These are phyloP conservation scores for Theobroma grandiflorum DNA, from an alignment of 441 rosid genomes.

Conservation along the genomic window DNA sequence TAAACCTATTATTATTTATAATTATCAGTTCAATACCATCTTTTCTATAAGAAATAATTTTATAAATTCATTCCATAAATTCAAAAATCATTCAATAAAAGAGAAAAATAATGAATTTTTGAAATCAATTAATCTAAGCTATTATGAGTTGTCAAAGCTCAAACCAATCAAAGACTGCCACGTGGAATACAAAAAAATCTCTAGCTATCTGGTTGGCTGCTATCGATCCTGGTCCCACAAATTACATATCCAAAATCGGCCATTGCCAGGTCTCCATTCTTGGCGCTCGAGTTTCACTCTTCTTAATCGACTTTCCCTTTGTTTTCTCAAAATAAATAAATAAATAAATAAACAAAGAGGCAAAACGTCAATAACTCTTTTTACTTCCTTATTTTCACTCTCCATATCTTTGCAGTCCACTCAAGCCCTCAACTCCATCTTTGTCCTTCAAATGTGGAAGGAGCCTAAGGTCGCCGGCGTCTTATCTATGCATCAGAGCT, in stretches of 20 bases:
- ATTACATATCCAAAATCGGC: slow-evolving; percentile 31
- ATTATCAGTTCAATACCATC: no score
- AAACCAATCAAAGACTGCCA: no score
- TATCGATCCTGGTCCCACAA: slow-evolving; percentile 37
- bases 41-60: no score
- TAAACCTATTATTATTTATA: no score
- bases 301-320: not conserved
- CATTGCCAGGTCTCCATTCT: not conserved
- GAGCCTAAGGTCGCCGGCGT: slow-evolving; percentile 48
- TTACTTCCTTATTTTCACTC: slow-evolving; percentile 64
- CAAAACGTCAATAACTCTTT: slow-evolving; percentile 52
- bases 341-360: not conserved
- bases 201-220: slow-evolving; percentile 39
- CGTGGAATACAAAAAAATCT: not conserved
- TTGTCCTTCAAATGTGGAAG: slow-evolving; percentile 34
- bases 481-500: slow-evolving; percentile 75
- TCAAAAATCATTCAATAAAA: no score
- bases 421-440: slow-evolving; percentile 43
- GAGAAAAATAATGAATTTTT: no score
- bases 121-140: no score
- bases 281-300: no score
- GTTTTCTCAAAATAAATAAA: not conserved
- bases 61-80: no score
- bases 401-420: slow-evolving; percentile 61
- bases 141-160: no score